These are phyloP conservation scores for Chaetomium olivaceum DNA, from an alignment of 2,329 filamentous ascomycete genomes.

Conservation along the genomic window DNA sequence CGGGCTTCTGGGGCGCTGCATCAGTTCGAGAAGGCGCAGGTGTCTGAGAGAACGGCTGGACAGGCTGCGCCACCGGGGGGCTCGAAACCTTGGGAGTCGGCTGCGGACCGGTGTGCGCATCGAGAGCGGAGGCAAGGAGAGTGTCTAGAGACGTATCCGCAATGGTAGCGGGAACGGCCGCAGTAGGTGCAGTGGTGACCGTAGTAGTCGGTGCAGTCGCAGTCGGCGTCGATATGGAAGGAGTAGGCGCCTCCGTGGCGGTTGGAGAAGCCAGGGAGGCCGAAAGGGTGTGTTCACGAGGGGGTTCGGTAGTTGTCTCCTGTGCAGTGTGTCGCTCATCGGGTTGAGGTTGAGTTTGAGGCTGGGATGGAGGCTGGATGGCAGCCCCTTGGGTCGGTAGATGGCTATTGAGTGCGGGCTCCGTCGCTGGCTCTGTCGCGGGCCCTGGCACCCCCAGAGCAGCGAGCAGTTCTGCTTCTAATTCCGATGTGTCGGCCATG, in stretches of 20 bases:
- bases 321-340: constrained; percentile 4
- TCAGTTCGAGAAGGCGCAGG: neutral
- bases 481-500: constrained; percentile 31
- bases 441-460: constrained; percentile 25
- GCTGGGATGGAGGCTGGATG: constrained; percentile 8
- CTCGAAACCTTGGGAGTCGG: neutral
- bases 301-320: neutral
- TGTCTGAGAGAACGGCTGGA: neutral
- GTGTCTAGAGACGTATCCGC: neutral
- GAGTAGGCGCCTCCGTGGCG: neutral
- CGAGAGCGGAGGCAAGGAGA: neutral
- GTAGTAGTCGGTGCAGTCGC: neutral
- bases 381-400: neutral
- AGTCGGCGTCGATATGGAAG: neutral
- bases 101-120: neutral
- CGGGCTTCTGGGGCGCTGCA: neutral
- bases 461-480: constrained; percentile 33
- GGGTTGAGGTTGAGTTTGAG: constrained; percentile 6
- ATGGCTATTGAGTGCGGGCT: neutral
- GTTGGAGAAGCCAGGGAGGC: constrained; percentile 9
- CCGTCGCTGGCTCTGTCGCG: neutral
- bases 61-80: neutral
- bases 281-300: neutral
- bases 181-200: neutral
- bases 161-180: neutral